Base-by-base conservation (phyloP, 176 grass and related monocot genomes). In the Pharus latifolius region DNA sequence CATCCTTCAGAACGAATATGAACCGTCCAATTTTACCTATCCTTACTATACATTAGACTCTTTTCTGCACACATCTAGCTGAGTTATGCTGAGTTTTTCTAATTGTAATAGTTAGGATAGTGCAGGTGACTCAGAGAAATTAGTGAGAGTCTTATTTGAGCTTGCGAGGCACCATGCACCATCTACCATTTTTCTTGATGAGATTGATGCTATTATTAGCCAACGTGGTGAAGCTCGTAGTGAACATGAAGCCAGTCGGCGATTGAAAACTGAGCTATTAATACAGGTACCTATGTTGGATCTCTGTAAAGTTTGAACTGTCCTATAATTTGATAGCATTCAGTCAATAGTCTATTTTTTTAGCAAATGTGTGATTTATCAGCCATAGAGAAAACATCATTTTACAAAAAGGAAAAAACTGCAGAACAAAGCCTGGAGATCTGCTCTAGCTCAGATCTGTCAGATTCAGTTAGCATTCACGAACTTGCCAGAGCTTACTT, bases 151-250 rank as follows among this genome's bases (percentile, higher is more conserved):
- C 0, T 70, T 98, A 66, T 98, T 98, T 81, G 94, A 98, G 34
- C 87, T 92, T 82, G 89, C 94, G 31, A 87, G 86, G 71, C 86
- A 93, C 83, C 94, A 98, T 83, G 89, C 94, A 49, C 94, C 94
- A 75, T 97, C 94, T 67, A 92, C 89, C 37, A 90, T 97, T 82
- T 97, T 92, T 48, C 84, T 97, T 67, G 94, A 97, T 70, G 94
- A 97, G 74, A 90, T 97, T 52, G 94, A 92, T 85, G 86, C 89
- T 75, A 92, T 92, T 49, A 92, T 90, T 78, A 92, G 89, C 53
- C 89, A 92, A 65, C 86, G 89, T 40, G 94, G 89, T 55, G 89
- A 98, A 76, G 94, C 93, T 76, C 89, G 83, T 40, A 92, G 93
- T 47, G 93, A 97, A 73, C 94, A 98, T 71, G 94, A 98, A 90